phyloP scores from a whole-genome alignment of 257 asterid genomes.

The Paraleonurus japonicus region DNA sequence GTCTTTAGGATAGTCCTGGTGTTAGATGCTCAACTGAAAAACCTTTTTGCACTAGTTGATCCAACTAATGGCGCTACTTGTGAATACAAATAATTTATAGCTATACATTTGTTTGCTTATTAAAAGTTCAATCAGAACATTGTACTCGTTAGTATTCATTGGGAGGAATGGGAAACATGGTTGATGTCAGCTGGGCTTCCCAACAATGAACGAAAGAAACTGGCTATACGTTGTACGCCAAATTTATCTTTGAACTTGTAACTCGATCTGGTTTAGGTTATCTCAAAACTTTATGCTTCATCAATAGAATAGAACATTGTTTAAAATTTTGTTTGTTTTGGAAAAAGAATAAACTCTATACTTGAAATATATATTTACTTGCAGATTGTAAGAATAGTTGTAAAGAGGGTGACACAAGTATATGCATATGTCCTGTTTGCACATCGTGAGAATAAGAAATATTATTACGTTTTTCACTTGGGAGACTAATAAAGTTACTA shows the following conservation, averaged over 20 bases:
- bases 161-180: conserved; percentile 57
- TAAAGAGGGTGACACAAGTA: not conserved
- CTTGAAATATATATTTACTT: not conserved
- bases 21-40: conserved; percentile 15
- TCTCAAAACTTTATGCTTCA: not conserved
- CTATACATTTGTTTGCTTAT: conserved; percentile 21
- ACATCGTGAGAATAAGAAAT: not conserved
- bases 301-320: not conserved
- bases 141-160: conserved; percentile 52
- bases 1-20: conserved; percentile 32
- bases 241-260: conserved; percentile 26
- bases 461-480: not conserved
- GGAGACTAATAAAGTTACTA: not conserved
- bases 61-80: not conserved
- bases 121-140: conserved; percentile 44
- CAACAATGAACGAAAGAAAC: conserved; percentile 34
- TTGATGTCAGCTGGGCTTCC: conserved; percentile 40
- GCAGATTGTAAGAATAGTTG: not conserved
- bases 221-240: conserved; percentile 41
- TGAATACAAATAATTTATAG: conserved; percentile 10
- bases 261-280: conserved; percentile 13
- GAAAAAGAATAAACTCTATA: not conserved
- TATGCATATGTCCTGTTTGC: not conserved
- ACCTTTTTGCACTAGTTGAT: not conserved
- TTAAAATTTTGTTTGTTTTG: not conserved